phyloP scores from a whole-genome alignment of 257 asterid genomes.

The Gynochthodes officinalis region DNA sequence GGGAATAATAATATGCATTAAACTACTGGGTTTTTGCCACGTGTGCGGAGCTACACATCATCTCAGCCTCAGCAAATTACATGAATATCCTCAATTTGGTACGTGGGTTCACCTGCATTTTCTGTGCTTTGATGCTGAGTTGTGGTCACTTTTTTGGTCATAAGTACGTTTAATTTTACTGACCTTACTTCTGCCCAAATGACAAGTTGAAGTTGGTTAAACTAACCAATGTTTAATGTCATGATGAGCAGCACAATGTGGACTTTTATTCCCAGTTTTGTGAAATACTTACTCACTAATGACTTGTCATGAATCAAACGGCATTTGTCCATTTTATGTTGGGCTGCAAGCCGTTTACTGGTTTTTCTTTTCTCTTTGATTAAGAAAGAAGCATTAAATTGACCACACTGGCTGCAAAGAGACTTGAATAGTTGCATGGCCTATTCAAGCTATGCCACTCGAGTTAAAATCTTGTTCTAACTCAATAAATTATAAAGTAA shows the following conservation, averaged over 20 bases:
- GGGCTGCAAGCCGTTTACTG: too few relatives aligned
- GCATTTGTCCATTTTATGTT: too few relatives aligned
- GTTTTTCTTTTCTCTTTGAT: background rate
- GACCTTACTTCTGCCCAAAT: background rate
- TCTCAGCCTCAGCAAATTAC: background rate
- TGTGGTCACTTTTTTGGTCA: background rate
- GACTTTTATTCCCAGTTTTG: too few relatives aligned
- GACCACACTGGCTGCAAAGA: background rate
- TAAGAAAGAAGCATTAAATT: background rate
- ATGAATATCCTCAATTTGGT: background rate
- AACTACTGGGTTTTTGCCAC: constrained; percentile 1
- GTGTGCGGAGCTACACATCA: background rate
- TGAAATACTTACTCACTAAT: background rate
- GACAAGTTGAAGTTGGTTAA: constrained; percentile 10
- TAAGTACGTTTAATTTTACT: constrained; percentile 1
- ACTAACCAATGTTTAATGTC: too few relatives aligned
- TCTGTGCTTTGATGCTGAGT: constrained; percentile 8
- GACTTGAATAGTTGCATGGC: background rate
- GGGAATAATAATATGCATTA: background rate
- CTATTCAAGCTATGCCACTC: too few relatives aligned
- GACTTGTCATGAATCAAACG: too few relatives aligned
- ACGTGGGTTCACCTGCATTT: background rate
- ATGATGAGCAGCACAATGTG: too few relatives aligned
- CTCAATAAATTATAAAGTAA: too few relatives aligned
- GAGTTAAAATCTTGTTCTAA: too few relatives aligned